Evolutionary conservation across 2,329 filamentous ascomycete species (phyloP), one percentile per base, ranked within the genome.

Genomic region (Nemania sp.): DNA sequence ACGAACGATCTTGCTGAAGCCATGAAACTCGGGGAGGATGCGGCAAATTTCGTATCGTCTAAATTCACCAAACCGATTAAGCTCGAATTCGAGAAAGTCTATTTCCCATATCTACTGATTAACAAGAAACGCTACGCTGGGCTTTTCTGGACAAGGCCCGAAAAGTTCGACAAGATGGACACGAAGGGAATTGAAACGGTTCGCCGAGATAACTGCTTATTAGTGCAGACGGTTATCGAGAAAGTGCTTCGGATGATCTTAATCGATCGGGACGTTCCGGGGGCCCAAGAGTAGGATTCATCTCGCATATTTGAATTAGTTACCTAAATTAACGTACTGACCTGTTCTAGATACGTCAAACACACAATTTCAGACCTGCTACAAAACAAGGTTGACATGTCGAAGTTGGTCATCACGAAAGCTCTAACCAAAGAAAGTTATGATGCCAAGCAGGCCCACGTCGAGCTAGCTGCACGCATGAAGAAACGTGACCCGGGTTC

Each of bases 101-200:
- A 99, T 82, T 99, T 92, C 79, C 96, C 96, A 0, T 99, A 99
- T 78, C 86, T 99, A 38, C 87, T 99, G 59, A 99, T 99, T 89
- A 99, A 99, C 89, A 99, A 99, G 86, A 99, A 99, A 85, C 92
- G 96, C 71, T 99, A 99, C 77, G 96, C 96, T 8, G 96, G 96
- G n/a, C 82, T 99, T 35, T 98, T 93, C 82, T 99, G 94, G 94
- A 99, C 96, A 5, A 96, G 92, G 73, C 89, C 95, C 0, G 88
- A 95, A 49, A 98, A 97, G 81, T 96, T 92, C 80, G 97, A 99
- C 87, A 99, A 98, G 85, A 99, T 99, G 97, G 96, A 99, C 81
- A 98, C 93, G 68, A 99, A 99, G 80, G 96, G 96, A 86, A 98
- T 99, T 73, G 96, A 99, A 82, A 99, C 96, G 3, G 97, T 99